Base-by-base conservation (phyloP, 306 rosid genomes). In the Vachellia collinsii region DNA sequence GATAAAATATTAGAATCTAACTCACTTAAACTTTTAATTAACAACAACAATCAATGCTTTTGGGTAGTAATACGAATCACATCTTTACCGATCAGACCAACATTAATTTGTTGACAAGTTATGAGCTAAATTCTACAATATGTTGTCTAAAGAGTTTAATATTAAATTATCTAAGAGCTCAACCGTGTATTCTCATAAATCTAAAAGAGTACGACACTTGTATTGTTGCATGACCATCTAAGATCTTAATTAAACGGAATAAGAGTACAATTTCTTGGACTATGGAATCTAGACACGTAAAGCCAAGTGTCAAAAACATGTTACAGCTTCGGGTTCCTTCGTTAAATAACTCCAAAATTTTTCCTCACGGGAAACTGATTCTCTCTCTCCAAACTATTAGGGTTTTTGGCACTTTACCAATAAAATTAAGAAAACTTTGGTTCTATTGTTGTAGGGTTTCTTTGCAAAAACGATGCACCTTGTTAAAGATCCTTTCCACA, bases 311-410 rank as follows among this genome's bases (percentile, higher is more conserved):
- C 86, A 83, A 78, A 85, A 65, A 65, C 68, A 75, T 43, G 67
- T 78, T 61, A 47, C 83, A 65, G 81, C 74, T 76, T 54, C 63
- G 70, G 83, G 77, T 81, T 62, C 75, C 81, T 75, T 74, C 75
- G 85, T 70, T 75, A 87, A 77, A 85, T 88, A 86, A 87, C 71
- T 85, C 89, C 91, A 29, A 88, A 83, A 54, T 25, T 62, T 62
- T 71, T 83, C 70, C 84, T 80, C 89, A 87, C 90, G 88, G 90
- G 90, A 78, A 87, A 75, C 8, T 42, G 48, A 67, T 80, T 72
- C 43, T 70, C 79, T 72, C 74, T 48, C 75, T 71, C 23, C 62
- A 56, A 70, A 66, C 81, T 75, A 12, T 5, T 56, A 51, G 17
- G 53, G 53, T 76, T 39, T 68, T 13, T 17, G 14, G 53, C 43